Evolutionary conservation across 208 protist genomes (phyloP), one percentile per base, ranked within the genome.

Genomic region (Lotmaria passim): DNA sequence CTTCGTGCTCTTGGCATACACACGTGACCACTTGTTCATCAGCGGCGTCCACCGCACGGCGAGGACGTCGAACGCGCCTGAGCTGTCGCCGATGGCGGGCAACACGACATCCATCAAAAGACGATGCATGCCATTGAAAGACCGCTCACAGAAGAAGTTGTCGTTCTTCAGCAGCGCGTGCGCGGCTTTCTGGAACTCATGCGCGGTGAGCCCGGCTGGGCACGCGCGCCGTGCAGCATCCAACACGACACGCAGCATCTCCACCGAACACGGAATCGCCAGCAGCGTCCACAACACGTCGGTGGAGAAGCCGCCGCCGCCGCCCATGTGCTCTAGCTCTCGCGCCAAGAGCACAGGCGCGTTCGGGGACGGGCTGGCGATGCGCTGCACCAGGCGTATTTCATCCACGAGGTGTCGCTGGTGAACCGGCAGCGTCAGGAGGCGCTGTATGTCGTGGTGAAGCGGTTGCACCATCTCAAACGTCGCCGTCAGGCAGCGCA

Each of bases 1-100:
- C 33, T 82, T 39, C 1, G 43, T 66, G 28, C 77, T 62, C 38
- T 86, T 84, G 12, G 75, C 76, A 67, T 96, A 96, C 67, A 91
- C 80, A 21, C 91, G 81, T 14, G 82, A 78, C 75, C 88, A 80
- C 71, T 85, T 89, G 53, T 90, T 92, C 68, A 93, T 70, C 65
- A 93, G 60, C 46, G 85, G 81, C 19, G 82, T 87, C 91, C 91
- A 96, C 11, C 78, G 81, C 53, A 93, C 70, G 0, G 81, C 78
- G 39, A 82, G 50, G 57, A 78, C 81, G 62, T 92, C 84, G 53
- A 85, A 87, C 28, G 50, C 3, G 65, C 60, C 19, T 62, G 36
- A 58, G 56, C 46, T 24, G 8, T 19, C 19, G 21, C 10, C 44
- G 36, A 69, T 17, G 21, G 69, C 46, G 19, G 53, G 73, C 44